phyloP scores from a whole-genome alignment of 2,329 filamentous ascomycete genomes.

The Neopestalotiopsis clavispora region DNA sequence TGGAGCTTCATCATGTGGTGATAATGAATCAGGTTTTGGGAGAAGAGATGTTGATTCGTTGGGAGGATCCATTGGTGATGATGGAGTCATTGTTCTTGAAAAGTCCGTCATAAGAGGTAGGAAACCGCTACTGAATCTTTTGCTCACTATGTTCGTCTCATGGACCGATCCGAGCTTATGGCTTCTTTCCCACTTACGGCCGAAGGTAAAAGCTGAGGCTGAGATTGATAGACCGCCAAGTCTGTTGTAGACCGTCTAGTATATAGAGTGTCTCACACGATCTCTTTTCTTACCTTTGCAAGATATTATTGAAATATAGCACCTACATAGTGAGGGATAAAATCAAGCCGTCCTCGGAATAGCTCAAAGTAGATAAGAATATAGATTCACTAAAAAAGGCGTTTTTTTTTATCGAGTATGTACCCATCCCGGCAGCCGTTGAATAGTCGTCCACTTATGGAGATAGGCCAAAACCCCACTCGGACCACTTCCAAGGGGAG shows the following conservation, averaged over 20 bases:
- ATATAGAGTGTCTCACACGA: neutral
- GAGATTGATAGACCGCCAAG: neutral
- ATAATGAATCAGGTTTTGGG: neutral
- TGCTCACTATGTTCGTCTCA: too few species aligned
- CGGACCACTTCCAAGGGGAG: neutral
- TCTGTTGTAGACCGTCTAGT: neutral
- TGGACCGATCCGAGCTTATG: too few species aligned
- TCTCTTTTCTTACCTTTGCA: neutral
- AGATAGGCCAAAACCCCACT: neutral
- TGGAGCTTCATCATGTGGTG: neutral
- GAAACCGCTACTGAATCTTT: neutral
- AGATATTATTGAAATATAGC: neutral
- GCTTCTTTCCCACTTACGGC: too few species aligned
- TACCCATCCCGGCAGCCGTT: neutral
- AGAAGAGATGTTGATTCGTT: slow-evolving; percentile 12
- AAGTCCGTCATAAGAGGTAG: neutral
- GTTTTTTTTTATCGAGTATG: neutral
- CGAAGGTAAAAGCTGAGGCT: neutral
- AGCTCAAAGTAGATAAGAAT: neutral
- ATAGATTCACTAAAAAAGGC: neutral
- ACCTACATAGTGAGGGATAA: slow-evolving; percentile 1
- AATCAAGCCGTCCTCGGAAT: neutral
- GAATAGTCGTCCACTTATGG: neutral
- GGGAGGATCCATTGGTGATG: slow-evolving; percentile 4
- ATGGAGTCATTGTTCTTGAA: slow-evolving; percentile 5